Conservation (phyloP, 768 basidiomycete genomes). For the Strobilomyces confusus region DNA sequence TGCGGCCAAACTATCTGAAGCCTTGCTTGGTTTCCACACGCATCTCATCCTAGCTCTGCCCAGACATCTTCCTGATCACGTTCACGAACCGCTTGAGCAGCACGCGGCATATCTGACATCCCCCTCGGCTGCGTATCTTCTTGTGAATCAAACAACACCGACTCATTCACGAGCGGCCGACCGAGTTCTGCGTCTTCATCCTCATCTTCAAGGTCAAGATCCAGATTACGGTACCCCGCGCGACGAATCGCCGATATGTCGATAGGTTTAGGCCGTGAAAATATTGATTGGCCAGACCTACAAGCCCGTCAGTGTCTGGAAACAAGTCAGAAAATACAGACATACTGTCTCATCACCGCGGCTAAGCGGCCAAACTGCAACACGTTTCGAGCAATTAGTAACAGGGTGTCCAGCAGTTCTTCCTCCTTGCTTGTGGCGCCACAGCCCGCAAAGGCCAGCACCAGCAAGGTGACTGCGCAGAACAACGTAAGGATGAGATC, state of each 20-base stretch:
- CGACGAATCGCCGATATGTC: slow-evolving; percentile 71
- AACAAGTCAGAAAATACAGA: slow-evolving; percentile 13
- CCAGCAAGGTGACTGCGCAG: slow-evolving; percentile 83
- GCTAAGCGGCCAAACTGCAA: slow-evolving; percentile 91
- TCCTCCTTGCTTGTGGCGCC: slow-evolving; percentile 84
- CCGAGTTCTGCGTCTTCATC: slow-evolving; percentile 52
- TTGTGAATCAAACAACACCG: slow-evolving; percentile 61
- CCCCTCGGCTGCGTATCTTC: slow-evolving; percentile 29
- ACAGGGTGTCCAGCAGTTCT: slow-evolving; percentile 87
- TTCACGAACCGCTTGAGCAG: slow-evolving; percentile 49
- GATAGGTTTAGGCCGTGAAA: slow-evolving; percentile 81
- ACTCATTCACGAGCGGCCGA: slow-evolving; percentile 55
- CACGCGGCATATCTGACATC: slow-evolving; percentile 58
- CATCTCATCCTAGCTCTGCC: slow-evolving; percentile 55
- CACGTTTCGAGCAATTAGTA: slow-evolving; percentile 89
- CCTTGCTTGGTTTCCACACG: background rate
- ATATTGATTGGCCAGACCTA: slow-evolving; percentile 87
- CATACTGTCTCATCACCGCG: slow-evolving; percentile 90
- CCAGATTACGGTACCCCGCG: slow-evolving; percentile 57
- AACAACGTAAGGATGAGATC: slow-evolving; percentile 87
- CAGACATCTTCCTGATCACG: slow-evolving; percentile 68
- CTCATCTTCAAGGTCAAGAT: slow-evolving; percentile 68
- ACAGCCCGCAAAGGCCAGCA: slow-evolving; percentile 86
- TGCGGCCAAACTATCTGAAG: background rate
- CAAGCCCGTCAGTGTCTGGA: slow-evolving; percentile 7